phyloP scores from a whole-genome alignment of 345 rosid genomes.

The Viola odorata region DNA sequence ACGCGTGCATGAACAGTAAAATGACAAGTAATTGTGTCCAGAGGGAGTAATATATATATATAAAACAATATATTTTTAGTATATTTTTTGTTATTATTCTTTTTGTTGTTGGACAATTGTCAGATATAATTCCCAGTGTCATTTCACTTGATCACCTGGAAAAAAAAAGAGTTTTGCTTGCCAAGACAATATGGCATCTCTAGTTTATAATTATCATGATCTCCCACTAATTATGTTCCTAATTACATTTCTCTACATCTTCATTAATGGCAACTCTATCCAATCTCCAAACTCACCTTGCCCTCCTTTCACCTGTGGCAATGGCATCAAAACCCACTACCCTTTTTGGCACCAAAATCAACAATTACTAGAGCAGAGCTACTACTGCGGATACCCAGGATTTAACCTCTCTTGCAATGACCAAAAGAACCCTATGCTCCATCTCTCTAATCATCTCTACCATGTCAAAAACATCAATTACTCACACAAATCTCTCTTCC shows the following conservation, averaged over 20 bases:
- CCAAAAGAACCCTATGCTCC: slow-evolving; percentile 8
- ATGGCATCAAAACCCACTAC: slow-evolving; percentile 16
- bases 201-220: background rate
- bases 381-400: slow-evolving; percentile 32
- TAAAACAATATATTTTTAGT: too few species aligned
- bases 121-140: background rate
- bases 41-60: too few species aligned
- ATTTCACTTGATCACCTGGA: background rate
- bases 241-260: background rate
- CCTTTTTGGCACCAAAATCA: slow-evolving; percentile 26
- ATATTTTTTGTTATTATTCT: too few species aligned
- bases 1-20: too few species aligned
- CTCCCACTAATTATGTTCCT: slow-evolving; percentile 2
- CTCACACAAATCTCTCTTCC: slow-evolving; percentile 16
- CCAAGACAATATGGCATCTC: slow-evolving; percentile 7
- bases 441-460: slow-evolving; percentile 4
- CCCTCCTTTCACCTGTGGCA: slow-evolving; percentile 21
- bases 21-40: too few species aligned
- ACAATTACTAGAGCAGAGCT: background rate
- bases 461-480: slow-evolving; percentile 13
- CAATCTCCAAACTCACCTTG: slow-evolving; percentile 1
- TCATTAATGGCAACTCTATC: slow-evolving; percentile 6
- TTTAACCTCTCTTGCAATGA: slow-evolving; percentile 24
- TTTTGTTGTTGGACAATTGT: too few species aligned
- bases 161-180: too few species aligned